These are phyloP conservation scores for Delitschia confertaspora DNA, from an alignment of 495 filamentous ascomycete species.

Conservation along the genomic window DNA sequence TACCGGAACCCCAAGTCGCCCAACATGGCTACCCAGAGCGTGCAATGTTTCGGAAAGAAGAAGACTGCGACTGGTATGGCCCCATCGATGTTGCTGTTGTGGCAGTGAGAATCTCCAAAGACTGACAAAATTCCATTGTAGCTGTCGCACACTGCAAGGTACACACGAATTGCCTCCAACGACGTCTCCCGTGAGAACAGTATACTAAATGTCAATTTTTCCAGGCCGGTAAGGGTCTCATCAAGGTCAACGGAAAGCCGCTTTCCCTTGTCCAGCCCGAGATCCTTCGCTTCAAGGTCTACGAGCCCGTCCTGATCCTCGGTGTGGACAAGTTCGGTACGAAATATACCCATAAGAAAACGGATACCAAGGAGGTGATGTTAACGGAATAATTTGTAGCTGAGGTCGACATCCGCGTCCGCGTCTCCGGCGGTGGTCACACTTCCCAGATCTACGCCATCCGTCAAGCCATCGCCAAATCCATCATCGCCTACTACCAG, in stretches of 20 bases:
- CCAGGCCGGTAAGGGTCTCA: conserved; percentile 82
- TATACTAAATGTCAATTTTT: conserved; percentile 33
- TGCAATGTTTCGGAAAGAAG: conserved; percentile 83
- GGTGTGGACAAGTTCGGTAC: conserved; percentile 86
- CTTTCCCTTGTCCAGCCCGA: conserved; percentile 88
- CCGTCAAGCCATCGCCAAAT: conserved; percentile 98
- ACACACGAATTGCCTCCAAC: conserved; percentile 31
- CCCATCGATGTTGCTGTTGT: too few relatives aligned
- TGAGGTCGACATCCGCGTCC: conserved; percentile 92
- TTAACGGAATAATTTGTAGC: conserved; percentile 31
- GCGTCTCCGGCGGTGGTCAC: conserved; percentile 95
- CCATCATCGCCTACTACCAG: conserved; percentile 97
- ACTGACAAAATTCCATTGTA: conserved; percentile 32
- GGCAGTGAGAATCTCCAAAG: conserved; percentile 29
- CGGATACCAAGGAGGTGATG: neutral
- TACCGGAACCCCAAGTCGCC: conserved; percentile 10
- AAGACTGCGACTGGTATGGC: conserved; percentile 36
- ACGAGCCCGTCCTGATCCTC: conserved; percentile 94
- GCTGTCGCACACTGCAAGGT: conserved; percentile 94
- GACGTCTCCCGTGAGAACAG: neutral
- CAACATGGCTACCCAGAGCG: conserved; percentile 42
- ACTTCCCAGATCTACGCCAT: conserved; percentile 97
- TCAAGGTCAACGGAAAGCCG: conserved; percentile 98
- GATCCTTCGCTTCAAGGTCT: conserved; percentile 97
- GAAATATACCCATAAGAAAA: conserved; percentile 1